Conservation (phyloP, 1,284 basidiomycete genomes). For the Rhodotorula sp. region DNA sequence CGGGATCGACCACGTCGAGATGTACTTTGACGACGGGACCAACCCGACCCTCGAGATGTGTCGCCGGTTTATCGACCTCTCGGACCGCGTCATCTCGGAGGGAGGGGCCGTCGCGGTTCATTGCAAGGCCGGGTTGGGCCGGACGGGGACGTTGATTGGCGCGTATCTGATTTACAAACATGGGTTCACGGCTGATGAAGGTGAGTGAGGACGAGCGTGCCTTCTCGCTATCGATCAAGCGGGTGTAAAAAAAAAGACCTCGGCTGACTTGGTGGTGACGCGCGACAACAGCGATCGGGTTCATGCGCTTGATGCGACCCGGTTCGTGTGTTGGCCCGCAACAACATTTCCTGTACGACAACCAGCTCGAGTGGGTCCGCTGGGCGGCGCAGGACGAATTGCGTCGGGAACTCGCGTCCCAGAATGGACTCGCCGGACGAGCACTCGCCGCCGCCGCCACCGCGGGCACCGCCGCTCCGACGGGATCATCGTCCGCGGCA, state of each 20-base stretch:
- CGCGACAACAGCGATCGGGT: conserved; percentile 68
- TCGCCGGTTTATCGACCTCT: conserved; percentile 78
- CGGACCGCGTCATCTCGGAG: conserved; percentile 71
- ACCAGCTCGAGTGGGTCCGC: conserved; percentile 88
- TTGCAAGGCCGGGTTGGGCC: conserved; percentile 90
- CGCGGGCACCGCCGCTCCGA: not conserved
- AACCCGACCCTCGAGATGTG: conserved; percentile 95
- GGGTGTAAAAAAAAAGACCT: not conserved
- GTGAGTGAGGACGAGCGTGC: conserved; percentile 5
- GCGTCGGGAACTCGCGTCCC: conserved; percentile 12
- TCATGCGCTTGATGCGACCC: conserved; percentile 95
- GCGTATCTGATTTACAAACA: conserved; percentile 99
- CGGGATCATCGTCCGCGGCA: not conserved
- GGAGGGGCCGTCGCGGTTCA: conserved; percentile 57
- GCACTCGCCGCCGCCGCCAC: not conserved
- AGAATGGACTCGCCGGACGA: not conserved
- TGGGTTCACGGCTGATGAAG: conserved; percentile 93
- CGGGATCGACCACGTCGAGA: conserved; percentile 83
- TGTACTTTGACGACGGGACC: conserved; percentile 98
- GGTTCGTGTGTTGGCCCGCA: conserved; percentile 56
- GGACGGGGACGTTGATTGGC: conserved; percentile 92
- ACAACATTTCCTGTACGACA: conserved; percentile 91
- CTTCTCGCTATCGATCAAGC: not conserved
- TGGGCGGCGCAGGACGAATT: conserved; percentile 77
- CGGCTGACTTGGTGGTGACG: not conserved